Base-by-base conservation (phyloP, 192 early-diverging fungal genomes). In the Coemansia umbellata region DNA sequence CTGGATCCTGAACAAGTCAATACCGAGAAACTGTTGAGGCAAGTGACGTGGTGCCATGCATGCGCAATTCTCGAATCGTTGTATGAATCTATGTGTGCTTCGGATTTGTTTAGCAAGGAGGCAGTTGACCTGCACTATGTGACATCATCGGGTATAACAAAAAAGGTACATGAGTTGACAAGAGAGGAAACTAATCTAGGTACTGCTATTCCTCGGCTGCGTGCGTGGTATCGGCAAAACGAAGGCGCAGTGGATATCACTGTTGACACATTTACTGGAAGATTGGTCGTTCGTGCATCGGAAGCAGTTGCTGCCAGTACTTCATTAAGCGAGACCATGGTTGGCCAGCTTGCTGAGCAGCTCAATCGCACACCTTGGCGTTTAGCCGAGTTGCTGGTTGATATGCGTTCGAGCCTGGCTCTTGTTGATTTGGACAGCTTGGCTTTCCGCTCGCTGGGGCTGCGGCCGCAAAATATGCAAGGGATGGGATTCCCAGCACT, bases 161-260 rank as follows among this genome's bases (percentile, higher is more conserved):
- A 53, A 1, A 61, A 62, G 50, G 24, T 3, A 2, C 24, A 28
- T 26, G 43, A 45, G 43, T 5, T 45, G 14, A 45, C 24, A 13
- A 30, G 23, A 14, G 64, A 59, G 35, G 71, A 68, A 13, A 40
- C 32, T 8, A 44, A 14, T 6, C 14, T 27, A 32, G 56, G 55
- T 19, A 50, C 54, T 4, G 48, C 56, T 6, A 37, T 63, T 4
- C 74, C 74, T 3, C 47, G 48, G 4, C 50, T 76, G 45, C 74
- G 74, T 2, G 74, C 63, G n/a, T 76, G 74, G 74, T 76, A 70
- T 48, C 48, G 74, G 5, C 42, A 55, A 31, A 50, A 26, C 27
- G 67, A 76, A 31, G 67, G 74, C 8, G 74, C 74, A 2, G 67
- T 76, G 8, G 74, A 76, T 32, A 60, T 76, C 14, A 51, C 58